A percentile compares a stretch with the other conserved stretches of the same genome.
Conservation (phyloP, 352 stramenopile genomes). For the Globisporangium yorkense region DNA sequence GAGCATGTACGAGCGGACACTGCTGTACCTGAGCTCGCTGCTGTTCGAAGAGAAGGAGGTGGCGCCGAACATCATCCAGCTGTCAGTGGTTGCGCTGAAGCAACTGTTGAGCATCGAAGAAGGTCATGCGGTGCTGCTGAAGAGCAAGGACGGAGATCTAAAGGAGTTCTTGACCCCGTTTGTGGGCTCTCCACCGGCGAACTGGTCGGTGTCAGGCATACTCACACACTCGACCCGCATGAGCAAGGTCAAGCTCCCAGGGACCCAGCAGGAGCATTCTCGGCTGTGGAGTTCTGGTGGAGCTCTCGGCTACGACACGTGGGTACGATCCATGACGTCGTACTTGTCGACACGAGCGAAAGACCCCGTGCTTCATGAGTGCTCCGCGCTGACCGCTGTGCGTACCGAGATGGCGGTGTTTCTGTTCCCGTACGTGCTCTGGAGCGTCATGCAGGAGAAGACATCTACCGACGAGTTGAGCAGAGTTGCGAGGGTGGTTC, state of each 20-base stretch:
- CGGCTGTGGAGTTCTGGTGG: slow-evolving; percentile 38
- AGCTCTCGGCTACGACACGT: slow-evolving; percentile 38
- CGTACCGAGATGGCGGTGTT: slow-evolving; percentile 64
- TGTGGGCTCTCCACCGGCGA: slow-evolving; percentile 35
- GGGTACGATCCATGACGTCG: slow-evolving; percentile 49
- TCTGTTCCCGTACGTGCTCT: slow-evolving; percentile 68
- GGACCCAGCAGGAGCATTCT: slow-evolving; percentile 12
- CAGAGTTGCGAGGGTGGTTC: slow-evolving; percentile 20
- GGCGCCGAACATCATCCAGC: slow-evolving; percentile 29
- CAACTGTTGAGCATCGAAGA: slow-evolving; percentile 36
- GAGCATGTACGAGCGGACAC: slow-evolving; percentile 55
- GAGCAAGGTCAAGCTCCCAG: slow-evolving; percentile 7
- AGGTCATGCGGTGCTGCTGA: slow-evolving; percentile 24
- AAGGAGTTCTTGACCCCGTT: slow-evolving; percentile 58
- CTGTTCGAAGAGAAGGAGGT: slow-evolving; percentile 44
- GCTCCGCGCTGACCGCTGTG: slow-evolving; percentile 28
- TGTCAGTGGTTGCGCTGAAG: slow-evolving; percentile 44
- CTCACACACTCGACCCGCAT: background rate
- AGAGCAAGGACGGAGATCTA: slow-evolving; percentile 57
- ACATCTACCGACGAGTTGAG: background rate
- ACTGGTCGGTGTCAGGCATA: slow-evolving; percentile 36
- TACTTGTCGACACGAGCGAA: slow-evolving; percentile 27
- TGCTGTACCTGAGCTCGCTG: slow-evolving; percentile 56
- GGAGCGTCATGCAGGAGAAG: slow-evolving; percentile 17
- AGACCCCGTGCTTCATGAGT: slow-evolving; percentile 51